phyloP scores from a whole-genome alignment of 2,329 filamentous ascomycete species.

The Alternaria hordeiaustralica region DNA sequence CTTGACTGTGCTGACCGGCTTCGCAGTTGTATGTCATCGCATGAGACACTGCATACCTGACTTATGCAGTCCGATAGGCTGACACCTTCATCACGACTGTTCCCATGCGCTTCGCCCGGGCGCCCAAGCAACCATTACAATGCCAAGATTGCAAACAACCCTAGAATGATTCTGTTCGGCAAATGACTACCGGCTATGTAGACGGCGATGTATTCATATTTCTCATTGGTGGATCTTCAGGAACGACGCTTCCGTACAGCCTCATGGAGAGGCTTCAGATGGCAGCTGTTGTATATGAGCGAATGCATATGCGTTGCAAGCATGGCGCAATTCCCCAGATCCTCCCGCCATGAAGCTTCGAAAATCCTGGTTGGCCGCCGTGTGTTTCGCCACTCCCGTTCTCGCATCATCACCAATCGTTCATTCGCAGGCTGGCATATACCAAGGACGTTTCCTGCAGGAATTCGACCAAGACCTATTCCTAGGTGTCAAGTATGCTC shows the following conservation, averaged over 20 bases:
- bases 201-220: background rate
- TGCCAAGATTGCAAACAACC: background rate
- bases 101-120: background rate
- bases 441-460: constrained; percentile 34
- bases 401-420: constrained; percentile 16
- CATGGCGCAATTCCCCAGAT: background rate
- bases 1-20: background rate
- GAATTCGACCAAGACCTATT: constrained; percentile 40
- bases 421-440: constrained; percentile 34
- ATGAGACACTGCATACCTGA: background rate
- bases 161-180: background rate
- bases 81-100: background rate
- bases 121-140: background rate
- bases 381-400: background rate
- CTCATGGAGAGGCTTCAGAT: background rate
- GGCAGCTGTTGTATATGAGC: background rate
- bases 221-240: constrained; percentile 1
- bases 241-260: background rate
- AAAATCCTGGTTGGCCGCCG: background rate
- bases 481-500: constrained; percentile 41
- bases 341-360: constrained; percentile 6
- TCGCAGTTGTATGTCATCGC: background rate
- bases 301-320: background rate
- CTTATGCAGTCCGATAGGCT: background rate
- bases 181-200: background rate